Percentiles rank a stretch among this genome's conserved stretches.
Conservation (phyloP, 129 eudicot species). For the Artemisia annua region DNA sequence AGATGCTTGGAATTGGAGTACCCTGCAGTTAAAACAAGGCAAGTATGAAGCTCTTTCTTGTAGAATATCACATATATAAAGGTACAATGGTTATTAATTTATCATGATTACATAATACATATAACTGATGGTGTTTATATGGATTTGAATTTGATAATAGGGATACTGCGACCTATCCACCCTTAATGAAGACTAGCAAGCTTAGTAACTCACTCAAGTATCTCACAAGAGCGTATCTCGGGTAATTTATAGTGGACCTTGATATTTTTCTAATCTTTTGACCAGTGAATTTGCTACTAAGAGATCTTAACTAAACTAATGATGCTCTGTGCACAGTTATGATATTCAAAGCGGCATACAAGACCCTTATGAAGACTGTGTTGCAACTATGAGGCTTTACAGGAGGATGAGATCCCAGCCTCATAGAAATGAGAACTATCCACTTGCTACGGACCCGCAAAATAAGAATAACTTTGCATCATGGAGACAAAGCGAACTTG, state of each 20-base stretch:
- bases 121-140: slow-evolving; percentile 7
- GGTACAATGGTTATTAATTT: neutral
- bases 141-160: slow-evolving; percentile 36
- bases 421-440: slow-evolving; percentile 68
- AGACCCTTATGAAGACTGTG: slow-evolving; percentile 92
- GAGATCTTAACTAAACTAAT: neutral
- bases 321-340: slow-evolving; percentile 44
- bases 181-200: slow-evolving; percentile 98
- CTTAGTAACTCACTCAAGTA: slow-evolving; percentile 98
- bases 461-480: slow-evolving; percentile 73
- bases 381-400: slow-evolving; percentile 90
- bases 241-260: slow-evolving; percentile 47
- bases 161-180: slow-evolving; percentile 97
- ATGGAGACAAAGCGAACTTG: slow-evolving; percentile 84
- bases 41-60: slow-evolving; percentile 26
- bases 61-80: slow-evolving; percentile 19
- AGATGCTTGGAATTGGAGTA: slow-evolving; percentile 77
- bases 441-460: slow-evolving; percentile 78
- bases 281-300: neutral
- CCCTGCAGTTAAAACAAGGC: slow-evolving; percentile 71
- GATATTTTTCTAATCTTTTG: neutral
- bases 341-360: slow-evolving; percentile 86
- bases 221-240: slow-evolving; percentile 90
- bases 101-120: neutral
- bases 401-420: slow-evolving; percentile 78